Evolutionary conservation across 2,329 filamentous ascomycete species (phyloP).

Genomic region (Fusarium nygamai): DNA sequence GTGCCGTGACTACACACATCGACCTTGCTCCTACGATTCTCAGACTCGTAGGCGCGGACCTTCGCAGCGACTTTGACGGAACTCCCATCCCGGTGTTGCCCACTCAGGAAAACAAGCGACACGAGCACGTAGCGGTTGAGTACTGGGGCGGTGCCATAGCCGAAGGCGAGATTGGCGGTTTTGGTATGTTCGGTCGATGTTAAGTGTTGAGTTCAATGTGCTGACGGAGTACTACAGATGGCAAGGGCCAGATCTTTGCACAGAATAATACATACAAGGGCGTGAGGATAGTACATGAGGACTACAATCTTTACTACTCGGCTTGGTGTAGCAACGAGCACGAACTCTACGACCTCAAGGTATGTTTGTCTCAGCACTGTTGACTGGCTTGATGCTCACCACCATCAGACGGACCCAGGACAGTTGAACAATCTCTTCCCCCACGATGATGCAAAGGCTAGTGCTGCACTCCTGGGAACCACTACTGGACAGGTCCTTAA

Average conservation of each 20-base stretch:
- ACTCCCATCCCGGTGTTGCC: constrained; percentile 58
- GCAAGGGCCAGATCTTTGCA: constrained; percentile 21
- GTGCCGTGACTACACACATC: constrained; percentile 67
- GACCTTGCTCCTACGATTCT: constrained; percentile 72
- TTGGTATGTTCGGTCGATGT: constrained; percentile 26
- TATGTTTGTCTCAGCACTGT: neutral
- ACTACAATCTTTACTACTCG: constrained; percentile 71
- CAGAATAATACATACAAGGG: constrained; percentile 70
- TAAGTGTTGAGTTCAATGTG: neutral
- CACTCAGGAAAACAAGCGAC: constrained; percentile 43
- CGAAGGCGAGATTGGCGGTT: constrained; percentile 49
- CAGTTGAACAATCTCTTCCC: constrained; percentile 59
- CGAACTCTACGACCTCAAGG: constrained; percentile 71
- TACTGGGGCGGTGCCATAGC: constrained; percentile 60
- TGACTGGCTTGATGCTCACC: neutral
- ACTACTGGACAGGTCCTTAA: constrained; percentile 53
- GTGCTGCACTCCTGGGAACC: constrained; percentile 29
- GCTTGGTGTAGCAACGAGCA: constrained; percentile 76
- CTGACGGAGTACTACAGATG: constrained; percentile 29
- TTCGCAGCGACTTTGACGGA: constrained; percentile 65
- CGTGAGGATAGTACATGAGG: constrained; percentile 61
- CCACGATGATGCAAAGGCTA: neutral
- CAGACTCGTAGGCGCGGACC: constrained; percentile 51
- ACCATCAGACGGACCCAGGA: constrained; percentile 58
- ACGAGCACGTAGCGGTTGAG: constrained; percentile 67